Evolutionary conservation across 495 filamentous ascomycete species (phyloP), one percentile per base, ranked within the genome.

Genomic region (Penicillium paxilli): DNA sequence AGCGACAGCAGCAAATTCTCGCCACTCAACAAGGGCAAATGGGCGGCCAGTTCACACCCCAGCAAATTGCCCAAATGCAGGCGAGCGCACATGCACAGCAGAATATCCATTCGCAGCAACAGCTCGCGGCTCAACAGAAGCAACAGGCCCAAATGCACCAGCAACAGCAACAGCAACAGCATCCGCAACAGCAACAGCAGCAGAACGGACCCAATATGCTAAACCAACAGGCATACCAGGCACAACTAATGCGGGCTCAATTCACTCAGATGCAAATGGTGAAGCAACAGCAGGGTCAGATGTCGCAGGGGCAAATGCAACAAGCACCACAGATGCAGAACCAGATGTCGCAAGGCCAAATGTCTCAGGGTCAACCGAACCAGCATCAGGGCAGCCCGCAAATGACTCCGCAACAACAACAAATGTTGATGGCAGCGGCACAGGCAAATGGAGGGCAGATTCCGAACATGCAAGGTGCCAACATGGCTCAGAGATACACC

Each of bases 81-180:
- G 74, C 76, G 20, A 72, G 67, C 42, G 70, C 70, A 23, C 78
- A 79, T 14, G 74, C 77, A 14, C 81, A 85, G 59, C 83, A 84
- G 42, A 82, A 82, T 19, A 75, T 81, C 35, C 74, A 75, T 44
- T 66, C 68, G 3, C 72, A 74, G 42, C 72, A 74, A 44, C n/a
- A n/a, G n/a, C n/a, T n/a, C n/a, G n/a, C n/a, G n/a, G n/a, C n/a
- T n/a, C n/a, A n/a, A n/a, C 73, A 74, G 56, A 69, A 58, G 54
- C 44, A 74, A 42, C 75, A 72, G 22, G 67, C 61, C 30, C 65
- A 72, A 32, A 64, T 72, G 32, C 60, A 70, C 10, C 69, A 72
- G 51, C 73, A 80, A 32, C 66, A 73, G 32, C 60, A 70, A 10
- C 69, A 72, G 51, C 73, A 80, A 20, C 67, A 70, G 26, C 45